phyloP scores from a whole-genome alignment of 129 eudicot genomes.

The Mikania micrantha region DNA sequence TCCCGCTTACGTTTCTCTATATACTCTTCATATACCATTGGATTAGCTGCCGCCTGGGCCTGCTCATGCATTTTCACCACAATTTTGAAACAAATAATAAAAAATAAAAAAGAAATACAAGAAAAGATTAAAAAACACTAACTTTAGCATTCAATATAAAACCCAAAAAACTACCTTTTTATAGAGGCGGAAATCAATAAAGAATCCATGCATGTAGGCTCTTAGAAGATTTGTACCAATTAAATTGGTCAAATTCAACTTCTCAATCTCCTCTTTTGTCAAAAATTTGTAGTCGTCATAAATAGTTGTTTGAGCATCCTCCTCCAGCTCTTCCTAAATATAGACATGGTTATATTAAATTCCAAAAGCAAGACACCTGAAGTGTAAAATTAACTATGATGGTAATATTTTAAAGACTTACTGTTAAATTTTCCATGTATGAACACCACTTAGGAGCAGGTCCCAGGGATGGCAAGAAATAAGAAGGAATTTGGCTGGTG shows the following conservation, averaged over 20 bases:
- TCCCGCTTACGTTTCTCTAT: constrained; percentile 69
- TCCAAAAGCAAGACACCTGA: neutral
- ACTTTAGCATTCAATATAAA: too few relatives aligned
- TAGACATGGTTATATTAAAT: constrained; percentile 10
- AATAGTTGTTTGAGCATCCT: constrained; percentile 67
- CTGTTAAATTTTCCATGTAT: constrained; percentile 75
- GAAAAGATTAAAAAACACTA: too few relatives aligned
- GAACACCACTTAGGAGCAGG: constrained; percentile 99
- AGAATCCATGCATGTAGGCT: constrained; percentile 96
- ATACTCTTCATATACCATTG: constrained; percentile 74
- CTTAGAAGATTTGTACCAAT: constrained; percentile 86
- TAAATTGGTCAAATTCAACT: constrained; percentile 60
- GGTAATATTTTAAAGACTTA: constrained; percentile 14
- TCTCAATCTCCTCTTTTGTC: constrained; percentile 82
- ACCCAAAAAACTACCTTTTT: constrained; percentile 73
- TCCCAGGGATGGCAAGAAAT: constrained; percentile 87
- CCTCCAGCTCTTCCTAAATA: constrained; percentile 91
- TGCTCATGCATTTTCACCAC: constrained; percentile 25
- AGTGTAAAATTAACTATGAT: neutral
- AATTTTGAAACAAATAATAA: neutral
- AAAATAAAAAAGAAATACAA: too few relatives aligned
- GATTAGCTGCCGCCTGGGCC: constrained; percentile 80
- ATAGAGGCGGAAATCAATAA: constrained; percentile 70
- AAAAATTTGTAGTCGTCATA: constrained; percentile 94
- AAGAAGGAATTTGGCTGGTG: constrained; percentile 79